A percentile compares a stretch with the other conserved stretches of the same genome.
These are phyloP conservation scores for Ogataea methylovora DNA, from an alignment of 805 yeast species.

Conservation along the genomic window DNA sequence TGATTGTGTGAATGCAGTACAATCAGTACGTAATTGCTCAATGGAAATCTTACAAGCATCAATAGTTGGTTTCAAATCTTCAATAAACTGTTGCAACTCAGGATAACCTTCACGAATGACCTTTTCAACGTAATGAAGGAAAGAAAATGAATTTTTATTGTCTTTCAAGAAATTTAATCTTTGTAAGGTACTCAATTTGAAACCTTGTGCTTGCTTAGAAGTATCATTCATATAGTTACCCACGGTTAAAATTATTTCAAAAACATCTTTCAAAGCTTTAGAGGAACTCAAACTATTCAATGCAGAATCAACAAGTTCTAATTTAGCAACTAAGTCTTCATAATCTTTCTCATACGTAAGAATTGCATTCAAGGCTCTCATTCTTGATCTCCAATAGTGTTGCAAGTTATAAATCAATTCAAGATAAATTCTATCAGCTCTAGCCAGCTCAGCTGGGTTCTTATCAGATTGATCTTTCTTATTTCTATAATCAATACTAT, in stretches of 20 bases:
- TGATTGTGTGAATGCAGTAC: constrained; percentile 51
- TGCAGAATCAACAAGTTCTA: constrained; percentile 68
- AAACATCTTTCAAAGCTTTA: constrained; percentile 57
- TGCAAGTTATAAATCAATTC: constrained; percentile 79
- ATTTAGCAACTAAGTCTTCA: constrained; percentile 56
- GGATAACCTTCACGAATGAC: constrained; percentile 82
- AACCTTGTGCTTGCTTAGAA: constrained; percentile 90
- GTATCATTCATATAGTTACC: constrained; percentile 96
- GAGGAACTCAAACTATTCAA: constrained; percentile 60
- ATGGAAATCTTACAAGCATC: constrained; percentile 67
- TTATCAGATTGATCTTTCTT: constrained; percentile 44
- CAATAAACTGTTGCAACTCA: constrained; percentile 63
- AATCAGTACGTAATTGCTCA: constrained; percentile 74
- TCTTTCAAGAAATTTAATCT: constrained; percentile 87
- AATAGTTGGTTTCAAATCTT: constrained; percentile 54
- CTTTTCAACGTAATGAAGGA: constrained; percentile 86
- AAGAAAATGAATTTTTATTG: constrained; percentile 78
- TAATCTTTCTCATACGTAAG: constrained; percentile 75
- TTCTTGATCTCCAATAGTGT: constrained; percentile 88
- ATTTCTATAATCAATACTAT: constrained; percentile 62
- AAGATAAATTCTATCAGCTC: constrained; percentile 81
- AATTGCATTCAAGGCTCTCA: constrained; percentile 69
- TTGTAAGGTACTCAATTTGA: constrained; percentile 83
- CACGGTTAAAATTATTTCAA: constrained; percentile 80
- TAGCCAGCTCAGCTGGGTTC: constrained; percentile 68